phyloP scores from a whole-genome alignment of 495 filamentous ascomycete species.

The Penicillium chermesinum region DNA sequence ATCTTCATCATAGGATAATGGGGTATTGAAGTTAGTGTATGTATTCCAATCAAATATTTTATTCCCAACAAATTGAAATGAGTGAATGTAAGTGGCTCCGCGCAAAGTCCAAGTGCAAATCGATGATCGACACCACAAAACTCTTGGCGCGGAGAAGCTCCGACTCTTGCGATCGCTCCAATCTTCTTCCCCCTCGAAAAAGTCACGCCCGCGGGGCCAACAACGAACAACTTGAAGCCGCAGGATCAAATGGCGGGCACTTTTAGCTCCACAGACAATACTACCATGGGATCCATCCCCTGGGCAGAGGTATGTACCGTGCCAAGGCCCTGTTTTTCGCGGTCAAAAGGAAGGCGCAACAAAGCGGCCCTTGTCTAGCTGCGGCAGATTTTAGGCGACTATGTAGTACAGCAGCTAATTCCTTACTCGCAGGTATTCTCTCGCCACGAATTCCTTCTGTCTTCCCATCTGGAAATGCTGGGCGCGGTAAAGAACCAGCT shows the following conservation, averaged over 20 bases:
- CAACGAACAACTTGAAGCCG: neutral
- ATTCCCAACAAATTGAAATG: too few relatives aligned
- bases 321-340: too few relatives aligned
- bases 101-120: neutral
- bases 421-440: conserved; percentile 25
- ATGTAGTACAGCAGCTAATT: neutral
- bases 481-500: conserved; percentile 22
- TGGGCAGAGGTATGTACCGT: neutral
- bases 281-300: neutral
- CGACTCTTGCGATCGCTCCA: conserved; percentile 7
- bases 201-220: conserved; percentile 7
- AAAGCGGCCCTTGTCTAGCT: neutral
- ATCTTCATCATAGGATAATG: neutral
- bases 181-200: neutral
- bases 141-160: conserved; percentile 25
- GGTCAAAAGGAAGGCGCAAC: neutral
- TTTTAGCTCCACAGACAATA: too few relatives aligned
- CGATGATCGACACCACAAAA: neutral
- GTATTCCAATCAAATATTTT: too few relatives aligned
- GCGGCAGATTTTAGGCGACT: neutral
- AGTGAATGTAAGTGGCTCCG: neutral
- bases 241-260: too few relatives aligned
- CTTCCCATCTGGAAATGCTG: conserved; percentile 33
- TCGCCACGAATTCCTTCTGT: conserved; percentile 31
- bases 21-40: too few relatives aligned